Percentiles rank a stretch among this genome's conserved stretches.
Conservation (phyloP, 1,284 basidiomycete species). For the Vanrija pseudolonga region DNA sequence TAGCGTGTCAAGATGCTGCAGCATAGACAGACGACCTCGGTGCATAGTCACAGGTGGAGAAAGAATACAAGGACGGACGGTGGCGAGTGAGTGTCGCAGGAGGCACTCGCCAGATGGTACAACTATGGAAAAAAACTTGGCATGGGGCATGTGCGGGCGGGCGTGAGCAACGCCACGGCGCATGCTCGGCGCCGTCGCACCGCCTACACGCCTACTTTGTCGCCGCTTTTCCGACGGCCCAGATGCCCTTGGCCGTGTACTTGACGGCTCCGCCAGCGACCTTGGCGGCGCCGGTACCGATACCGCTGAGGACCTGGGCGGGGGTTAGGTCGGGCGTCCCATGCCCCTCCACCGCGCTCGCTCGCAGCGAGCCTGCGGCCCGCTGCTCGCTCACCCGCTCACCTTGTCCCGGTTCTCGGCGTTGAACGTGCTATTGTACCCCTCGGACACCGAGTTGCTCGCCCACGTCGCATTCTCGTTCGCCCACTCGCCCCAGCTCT, state of each 20-base stretch:
- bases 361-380: not conserved
- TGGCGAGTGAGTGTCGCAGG: too few species aligned
- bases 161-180: too few species aligned
- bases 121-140: too few species aligned
- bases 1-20: too few species aligned
- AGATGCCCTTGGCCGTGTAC: slow-evolving; percentile 20
- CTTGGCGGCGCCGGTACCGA: slow-evolving; percentile 15
- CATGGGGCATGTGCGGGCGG: too few species aligned
- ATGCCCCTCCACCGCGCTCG: not conserved
- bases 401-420: slow-evolving; percentile 10
- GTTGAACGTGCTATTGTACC: slow-evolving; percentile 1
- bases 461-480: slow-evolving; percentile 5
- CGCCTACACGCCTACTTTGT: not conserved
- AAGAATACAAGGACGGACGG: too few species aligned
- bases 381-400: not conserved
- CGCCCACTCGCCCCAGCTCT: slow-evolving; percentile 12
- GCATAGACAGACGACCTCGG: too few species aligned
- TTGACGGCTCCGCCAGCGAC: slow-evolving; percentile 20
- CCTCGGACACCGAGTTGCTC: not conserved
- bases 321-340: too few species aligned
- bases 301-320: slow-evolving; percentile 8
- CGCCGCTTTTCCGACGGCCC: slow-evolving; percentile 21
- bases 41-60: too few species aligned
- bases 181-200: too few species aligned
- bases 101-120: too few species aligned